Evolutionary conservation across 2,329 filamentous ascomycete genomes (phyloP).

Genomic region (Alternaria brassicicola): DNA sequence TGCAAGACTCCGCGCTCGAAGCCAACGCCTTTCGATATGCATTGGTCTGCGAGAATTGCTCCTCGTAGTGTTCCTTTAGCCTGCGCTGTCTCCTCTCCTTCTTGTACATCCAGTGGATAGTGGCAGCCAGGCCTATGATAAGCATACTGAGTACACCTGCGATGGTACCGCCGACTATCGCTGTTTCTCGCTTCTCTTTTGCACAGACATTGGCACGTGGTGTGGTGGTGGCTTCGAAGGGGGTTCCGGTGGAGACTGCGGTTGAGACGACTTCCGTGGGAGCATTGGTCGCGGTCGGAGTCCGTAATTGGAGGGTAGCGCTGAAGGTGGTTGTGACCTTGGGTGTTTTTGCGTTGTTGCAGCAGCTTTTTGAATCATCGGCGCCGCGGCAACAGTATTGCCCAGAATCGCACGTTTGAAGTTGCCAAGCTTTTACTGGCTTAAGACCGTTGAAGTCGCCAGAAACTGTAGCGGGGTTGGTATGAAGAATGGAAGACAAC

Average conservation of each 20-base stretch:
- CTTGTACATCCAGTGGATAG: constrained; percentile 34
- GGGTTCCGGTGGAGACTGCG: constrained; percentile 11
- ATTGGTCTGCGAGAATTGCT: constrained; percentile 37
- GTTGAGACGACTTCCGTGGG: constrained; percentile 16
- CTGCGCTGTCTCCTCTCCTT: constrained; percentile 40
- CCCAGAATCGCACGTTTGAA: constrained; percentile 45
- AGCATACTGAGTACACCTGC: constrained; percentile 33
- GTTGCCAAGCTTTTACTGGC: constrained; percentile 38
- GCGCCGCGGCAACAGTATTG: constrained; percentile 43
- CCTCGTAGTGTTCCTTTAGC: constrained; percentile 45
- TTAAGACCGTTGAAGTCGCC: constrained; percentile 21
- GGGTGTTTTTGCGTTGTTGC: constrained; percentile 35
- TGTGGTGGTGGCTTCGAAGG: constrained; percentile 11
- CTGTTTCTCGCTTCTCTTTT: constrained; percentile 27
- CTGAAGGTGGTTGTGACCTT: constrained; percentile 29
- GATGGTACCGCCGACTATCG: constrained; percentile 34
- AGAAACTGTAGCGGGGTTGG: constrained; percentile 7
- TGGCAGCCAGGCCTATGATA: constrained; percentile 21
- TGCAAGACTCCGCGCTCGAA: constrained; percentile 13
- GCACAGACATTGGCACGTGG: constrained; percentile 16
- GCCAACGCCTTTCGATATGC: constrained; percentile 35
- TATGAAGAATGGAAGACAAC: not conserved
- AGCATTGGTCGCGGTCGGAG: constrained; percentile 9
- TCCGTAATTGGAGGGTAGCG: constrained; percentile 29
- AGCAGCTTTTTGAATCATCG: constrained; percentile 36